Evolutionary conservation across 805 yeast genomes (phyloP), one percentile per base, ranked within the genome.

Genomic region (Hagleromyces aurorensis): DNA sequence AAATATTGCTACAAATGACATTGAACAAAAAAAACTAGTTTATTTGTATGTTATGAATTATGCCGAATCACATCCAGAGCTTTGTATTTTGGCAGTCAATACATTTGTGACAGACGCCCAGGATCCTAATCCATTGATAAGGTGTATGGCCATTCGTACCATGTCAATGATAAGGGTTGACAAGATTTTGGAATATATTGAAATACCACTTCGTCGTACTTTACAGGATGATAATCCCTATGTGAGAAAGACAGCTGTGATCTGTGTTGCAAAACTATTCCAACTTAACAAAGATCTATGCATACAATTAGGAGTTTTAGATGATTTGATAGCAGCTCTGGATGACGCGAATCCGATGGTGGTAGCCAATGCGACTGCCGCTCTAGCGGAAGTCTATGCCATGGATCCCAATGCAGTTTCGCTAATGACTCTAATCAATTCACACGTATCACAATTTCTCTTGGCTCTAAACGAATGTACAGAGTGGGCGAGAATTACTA

Each of bases 91-190:
- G 45, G 99, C 96, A 2, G 97, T 91, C 29, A 91, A 91, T 59
- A 91, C 98, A 1, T 91, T 91, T 67, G 95, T 91, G 15, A 73
- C 71, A 38, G 99, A 91, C 60, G 76, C 95, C 2, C 94, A 84
- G 52, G 97, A 91, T 55, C 94, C 96, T 28, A 91, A 91, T 51
- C 99, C 99, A 1, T 68, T 93, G 46, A 87, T 91, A 15, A 70
- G 97, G 32, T 95, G 97, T 1, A 71, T 91, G 60, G 97, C 99
- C 1, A 87, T 91, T 36, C 73, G 98, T 50, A 91, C 99, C 8
- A 91, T 91, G 99, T 97, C 98, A 0, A 89, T 96, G 62, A 86
- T 91, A 29, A 67, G 97, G 25, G 97, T 91, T 12, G 94, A 83
- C 50, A 87, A 82, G 57, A 87, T 91, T 76, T 83, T 86, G 23